Evolutionary conservation across 192 early-diverging fungal genomes (phyloP).

Genomic region (Backusella parvicylindrica): DNA sequence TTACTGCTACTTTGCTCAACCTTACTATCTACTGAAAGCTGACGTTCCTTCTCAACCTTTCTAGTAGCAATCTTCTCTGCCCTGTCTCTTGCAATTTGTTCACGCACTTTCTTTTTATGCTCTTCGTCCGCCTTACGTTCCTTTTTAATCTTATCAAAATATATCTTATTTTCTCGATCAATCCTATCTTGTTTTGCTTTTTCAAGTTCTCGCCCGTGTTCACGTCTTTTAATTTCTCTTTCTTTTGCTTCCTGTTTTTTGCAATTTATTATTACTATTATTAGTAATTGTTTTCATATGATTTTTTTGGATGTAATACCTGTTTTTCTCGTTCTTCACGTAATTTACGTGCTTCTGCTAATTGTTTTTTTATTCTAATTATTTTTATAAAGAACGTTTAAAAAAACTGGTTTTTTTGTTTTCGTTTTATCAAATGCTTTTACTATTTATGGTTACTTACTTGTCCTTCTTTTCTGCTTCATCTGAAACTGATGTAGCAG

Average conservation of each 20-base stretch:
- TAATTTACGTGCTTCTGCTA: not conserved
- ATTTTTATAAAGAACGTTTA: not conserved
- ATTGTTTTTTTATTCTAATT: not conserved
- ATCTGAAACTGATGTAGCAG: not conserved
- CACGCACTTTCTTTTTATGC: constrained; percentile 19
- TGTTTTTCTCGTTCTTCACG: constrained; percentile 1
- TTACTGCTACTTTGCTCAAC: not conserved
- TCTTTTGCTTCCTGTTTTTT: constrained; percentile 12
- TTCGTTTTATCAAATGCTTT: not conserved
- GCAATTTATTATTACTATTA: not conserved
- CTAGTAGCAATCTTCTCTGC: constrained; percentile 13
- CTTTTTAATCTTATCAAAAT: constrained; percentile 25
- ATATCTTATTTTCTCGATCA: constrained; percentile 18
- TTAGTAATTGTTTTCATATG: too few relatives aligned
- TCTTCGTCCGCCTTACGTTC: constrained; percentile 25
- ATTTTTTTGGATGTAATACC: not conserved
- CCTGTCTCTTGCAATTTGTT: constrained; percentile 31
- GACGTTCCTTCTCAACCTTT: not conserved
- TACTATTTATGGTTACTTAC: not conserved
- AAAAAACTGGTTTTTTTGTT: not conserved
- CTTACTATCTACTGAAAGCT: not conserved
- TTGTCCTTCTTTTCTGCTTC: constrained; percentile 5
- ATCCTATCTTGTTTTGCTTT: constrained; percentile 5
- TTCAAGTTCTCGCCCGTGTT: constrained; percentile 19
- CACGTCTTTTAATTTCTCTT: constrained; percentile 27